phyloP scores from a whole-genome alignment of 805 yeast genomes.

The Hanseniaspora osmophila region DNA sequence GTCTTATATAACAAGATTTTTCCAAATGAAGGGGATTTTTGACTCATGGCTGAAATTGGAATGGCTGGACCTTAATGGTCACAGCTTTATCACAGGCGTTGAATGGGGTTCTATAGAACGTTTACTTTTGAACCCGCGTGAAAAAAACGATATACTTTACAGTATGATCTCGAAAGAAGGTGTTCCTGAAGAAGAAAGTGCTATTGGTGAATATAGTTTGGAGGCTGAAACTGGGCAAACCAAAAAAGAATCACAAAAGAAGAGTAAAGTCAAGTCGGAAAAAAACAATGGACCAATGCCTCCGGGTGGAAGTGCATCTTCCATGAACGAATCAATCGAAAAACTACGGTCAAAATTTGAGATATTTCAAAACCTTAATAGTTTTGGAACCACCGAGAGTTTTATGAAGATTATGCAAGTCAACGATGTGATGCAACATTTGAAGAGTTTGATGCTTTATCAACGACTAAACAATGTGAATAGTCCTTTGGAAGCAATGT shows the following conservation, averaged over 20 bases:
- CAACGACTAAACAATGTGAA: constrained; percentile 33
- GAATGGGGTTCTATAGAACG: constrained; percentile 33
- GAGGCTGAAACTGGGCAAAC: no score
- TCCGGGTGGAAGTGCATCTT: constrained; percentile 1
- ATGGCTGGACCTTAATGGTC: constrained; percentile 49
- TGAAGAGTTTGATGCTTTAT: constrained; percentile 49
- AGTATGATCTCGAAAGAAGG: no score
- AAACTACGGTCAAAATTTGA: constrained; percentile 26
- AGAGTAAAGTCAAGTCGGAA: not conserved
- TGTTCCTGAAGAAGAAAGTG: no score
- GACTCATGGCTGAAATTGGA: constrained; percentile 53
- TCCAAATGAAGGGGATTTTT: constrained; percentile 48
- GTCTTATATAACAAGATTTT: constrained; percentile 46
- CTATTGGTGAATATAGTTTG: no score
- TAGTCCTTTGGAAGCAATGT: constrained; percentile 45
- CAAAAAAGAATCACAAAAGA: constrained; percentile 1
- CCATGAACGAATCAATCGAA: constrained; percentile 8
- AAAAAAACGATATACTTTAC: constrained; percentile 9
- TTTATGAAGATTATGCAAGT: constrained; percentile 62
- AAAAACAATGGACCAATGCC: not conserved
- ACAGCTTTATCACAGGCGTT: constrained; percentile 32
- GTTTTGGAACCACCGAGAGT: constrained; percentile 49
- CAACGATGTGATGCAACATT: constrained; percentile 62
- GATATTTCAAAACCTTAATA: constrained; percentile 35
- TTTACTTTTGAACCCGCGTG: constrained; percentile 21